Conservation (phyloP, 2,329 filamentous ascomycete species). For the Colletotrichum camelliae region DNA sequence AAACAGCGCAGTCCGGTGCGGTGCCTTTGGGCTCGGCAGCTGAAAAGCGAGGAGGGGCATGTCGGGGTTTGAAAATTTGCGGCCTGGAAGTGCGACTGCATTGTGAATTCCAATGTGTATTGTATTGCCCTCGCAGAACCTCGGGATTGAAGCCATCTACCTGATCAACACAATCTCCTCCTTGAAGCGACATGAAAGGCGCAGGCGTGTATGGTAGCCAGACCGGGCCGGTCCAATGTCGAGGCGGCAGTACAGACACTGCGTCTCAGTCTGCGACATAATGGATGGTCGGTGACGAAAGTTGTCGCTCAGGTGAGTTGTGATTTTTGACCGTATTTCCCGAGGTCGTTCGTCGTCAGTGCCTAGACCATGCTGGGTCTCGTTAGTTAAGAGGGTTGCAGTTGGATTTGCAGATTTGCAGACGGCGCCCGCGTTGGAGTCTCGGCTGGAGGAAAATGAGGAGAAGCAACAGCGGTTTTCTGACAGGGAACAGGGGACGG, state of each 20-base stretch:
- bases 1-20: neutral
- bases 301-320: neutral
- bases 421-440: neutral
- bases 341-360: neutral
- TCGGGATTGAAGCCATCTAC: neutral
- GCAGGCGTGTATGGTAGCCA: neutral
- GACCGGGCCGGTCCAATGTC: neutral
- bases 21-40: neutral
- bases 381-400: neutral
- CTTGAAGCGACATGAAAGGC: neutral
- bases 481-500: slow-evolving; percentile 1
- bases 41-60: neutral
- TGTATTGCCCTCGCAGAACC: neutral
- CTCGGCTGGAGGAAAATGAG: neutral
- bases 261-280: neutral
- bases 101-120: neutral
- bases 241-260: neutral
- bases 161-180: neutral
- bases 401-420: neutral
- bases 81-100: neutral
- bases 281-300: neutral
- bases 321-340: neutral
- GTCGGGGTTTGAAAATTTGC: neutral
- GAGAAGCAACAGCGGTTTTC: neutral
- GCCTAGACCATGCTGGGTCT: neutral